Evolutionary conservation across 805 yeast genomes (phyloP).

Genomic region (Candida railenensis): DNA sequence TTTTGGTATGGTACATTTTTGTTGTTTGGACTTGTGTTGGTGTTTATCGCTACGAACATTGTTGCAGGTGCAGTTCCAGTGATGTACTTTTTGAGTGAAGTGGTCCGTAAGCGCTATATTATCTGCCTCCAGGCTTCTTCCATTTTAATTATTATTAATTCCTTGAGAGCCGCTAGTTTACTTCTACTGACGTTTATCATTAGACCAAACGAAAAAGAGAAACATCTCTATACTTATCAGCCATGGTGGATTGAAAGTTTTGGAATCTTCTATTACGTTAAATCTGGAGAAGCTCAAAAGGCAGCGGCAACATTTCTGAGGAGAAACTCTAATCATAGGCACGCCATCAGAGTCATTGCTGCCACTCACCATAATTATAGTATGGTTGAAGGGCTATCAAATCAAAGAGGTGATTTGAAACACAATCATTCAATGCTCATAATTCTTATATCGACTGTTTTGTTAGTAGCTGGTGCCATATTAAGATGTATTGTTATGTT

Average conservation of each 20-base stretch:
- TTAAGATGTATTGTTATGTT: constrained; percentile 37
- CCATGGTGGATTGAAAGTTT: constrained; percentile 81
- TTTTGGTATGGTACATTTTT: constrained; percentile 52
- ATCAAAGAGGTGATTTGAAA: constrained; percentile 40
- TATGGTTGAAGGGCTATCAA: constrained; percentile 37
- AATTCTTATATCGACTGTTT: constrained; percentile 47
- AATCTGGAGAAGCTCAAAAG: constrained; percentile 47
- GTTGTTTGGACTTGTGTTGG: constrained; percentile 53
- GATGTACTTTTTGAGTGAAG: constrained; percentile 48
- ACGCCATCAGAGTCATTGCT: constrained; percentile 44
- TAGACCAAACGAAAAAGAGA: constrained; percentile 54
- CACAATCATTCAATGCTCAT: constrained; percentile 54
- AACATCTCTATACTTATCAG: constrained; percentile 56
- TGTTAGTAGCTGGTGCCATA: constrained; percentile 51
- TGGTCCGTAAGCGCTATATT: constrained; percentile 49
- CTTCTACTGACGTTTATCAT: constrained; percentile 50
- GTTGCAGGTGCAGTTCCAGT: constrained; percentile 62
- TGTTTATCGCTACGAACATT: constrained; percentile 68
- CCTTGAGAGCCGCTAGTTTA: constrained; percentile 51
- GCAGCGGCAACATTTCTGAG: constrained; percentile 49
- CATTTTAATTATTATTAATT: constrained; percentile 40
- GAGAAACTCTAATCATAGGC: constrained; percentile 43
- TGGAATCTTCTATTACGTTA: constrained; percentile 56
- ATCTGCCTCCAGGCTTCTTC: constrained; percentile 46
- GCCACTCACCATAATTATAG: constrained; percentile 47